Percentiles rank a stretch among this genome's conserved stretches.
These are phyloP conservation scores for Usnea hakonensis DNA, from an alignment of 495 filamentous ascomycete genomes.

Conservation along the genomic window DNA sequence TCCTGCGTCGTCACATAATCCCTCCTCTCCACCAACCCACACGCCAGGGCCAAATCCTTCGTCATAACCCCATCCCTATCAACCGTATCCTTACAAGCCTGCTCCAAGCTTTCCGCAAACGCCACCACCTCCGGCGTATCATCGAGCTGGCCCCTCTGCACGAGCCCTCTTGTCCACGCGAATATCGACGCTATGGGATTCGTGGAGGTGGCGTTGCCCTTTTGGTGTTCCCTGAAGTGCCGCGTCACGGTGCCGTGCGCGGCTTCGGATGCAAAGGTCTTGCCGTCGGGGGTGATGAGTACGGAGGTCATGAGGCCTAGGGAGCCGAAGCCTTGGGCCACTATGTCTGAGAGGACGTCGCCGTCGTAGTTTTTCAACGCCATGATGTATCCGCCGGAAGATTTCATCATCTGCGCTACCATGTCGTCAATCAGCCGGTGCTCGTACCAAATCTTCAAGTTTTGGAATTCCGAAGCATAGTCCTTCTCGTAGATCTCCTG, in stretches of 20 bases:
- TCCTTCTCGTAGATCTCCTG: conserved; percentile 85
- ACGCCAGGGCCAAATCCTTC: conserved; percentile 90
- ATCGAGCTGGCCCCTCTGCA: conserved; percentile 86
- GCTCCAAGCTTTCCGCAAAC: conserved; percentile 86
- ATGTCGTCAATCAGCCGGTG: conserved; percentile 98
- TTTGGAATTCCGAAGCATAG: conserved; percentile 84
- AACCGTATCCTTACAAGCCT: conserved; percentile 90
- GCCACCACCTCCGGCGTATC: conserved; percentile 76
- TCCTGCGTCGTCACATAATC: conserved; percentile 84
- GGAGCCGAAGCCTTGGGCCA: conserved; percentile 96
- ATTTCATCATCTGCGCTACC: conserved; percentile 99
- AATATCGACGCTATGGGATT: conserved; percentile 99
- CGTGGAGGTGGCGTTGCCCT: conserved; percentile 90
- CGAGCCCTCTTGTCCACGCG: conserved; percentile 94
- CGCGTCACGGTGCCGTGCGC: conserved; percentile 97
- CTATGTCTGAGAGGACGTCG: conserved; percentile 96
- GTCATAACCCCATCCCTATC: conserved; percentile 95
- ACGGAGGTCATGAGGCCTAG: conserved; percentile 98
- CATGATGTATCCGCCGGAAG: conserved; percentile 88
- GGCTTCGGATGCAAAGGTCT: conserved; percentile 94
- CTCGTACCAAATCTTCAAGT: conserved; percentile 95
- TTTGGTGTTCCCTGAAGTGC: conserved; percentile 98
- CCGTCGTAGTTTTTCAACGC: conserved; percentile 99
- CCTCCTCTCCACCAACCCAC: conserved; percentile 71
- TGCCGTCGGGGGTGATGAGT: conserved; percentile 88